Percentiles rank a stretch among this genome's conserved stretches.
These are phyloP conservation scores for Neonectria faginata DNA, from an alignment of 2,329 filamentous ascomycete genomes.

Conservation along the genomic window DNA sequence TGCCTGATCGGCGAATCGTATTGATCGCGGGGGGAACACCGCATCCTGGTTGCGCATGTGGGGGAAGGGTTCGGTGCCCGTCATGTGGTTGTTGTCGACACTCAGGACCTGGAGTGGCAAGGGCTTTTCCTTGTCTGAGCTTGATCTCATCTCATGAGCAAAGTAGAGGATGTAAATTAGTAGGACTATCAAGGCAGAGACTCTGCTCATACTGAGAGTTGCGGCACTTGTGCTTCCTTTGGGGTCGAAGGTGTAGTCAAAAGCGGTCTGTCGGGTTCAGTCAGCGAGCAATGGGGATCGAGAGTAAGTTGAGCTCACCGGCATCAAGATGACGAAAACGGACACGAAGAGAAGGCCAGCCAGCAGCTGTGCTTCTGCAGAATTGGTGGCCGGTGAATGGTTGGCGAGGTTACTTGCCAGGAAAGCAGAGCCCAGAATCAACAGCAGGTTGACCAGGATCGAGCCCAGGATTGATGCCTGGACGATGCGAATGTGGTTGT, in stretches of 20 bases:
- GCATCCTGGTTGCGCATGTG: slow-evolving; percentile 22
- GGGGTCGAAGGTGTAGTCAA: slow-evolving; percentile 65
- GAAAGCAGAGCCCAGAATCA: slow-evolving; percentile 82
- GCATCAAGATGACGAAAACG: slow-evolving; percentile 54
- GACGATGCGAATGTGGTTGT: slow-evolving; percentile 78
- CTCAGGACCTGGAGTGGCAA: slow-evolving; percentile 75
- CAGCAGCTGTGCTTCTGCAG: slow-evolving; percentile 51
- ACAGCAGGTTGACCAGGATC: slow-evolving; percentile 79
- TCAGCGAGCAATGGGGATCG: fast-evolving
- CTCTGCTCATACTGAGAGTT: slow-evolving; percentile 79
- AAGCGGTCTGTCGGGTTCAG: slow-evolving; percentile 52
- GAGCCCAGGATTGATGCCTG: slow-evolving; percentile 82
- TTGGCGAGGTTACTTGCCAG: slow-evolving; percentile 75
- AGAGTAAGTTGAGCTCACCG: slow-evolving; percentile 40
- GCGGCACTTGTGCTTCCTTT: slow-evolving; percentile 66
- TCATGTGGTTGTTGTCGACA: slow-evolving; percentile 60
- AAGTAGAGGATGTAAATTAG: slow-evolving; percentile 80
- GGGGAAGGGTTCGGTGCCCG: slow-evolving; percentile 13
- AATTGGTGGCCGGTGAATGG: slow-evolving; percentile 67
- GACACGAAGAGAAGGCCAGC: slow-evolving; percentile 54
- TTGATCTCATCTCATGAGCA: slow-evolving; percentile 80
- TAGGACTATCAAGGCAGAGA: slow-evolving; percentile 80
- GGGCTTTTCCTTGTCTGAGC: slow-evolving; percentile 71
- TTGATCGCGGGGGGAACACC: slow-evolving; percentile 39
- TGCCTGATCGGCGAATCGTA: slow-evolving; percentile 48